Base-by-base conservation (phyloP, 768 basidiomycete genomes). In the Calvatia gigantea region DNA sequence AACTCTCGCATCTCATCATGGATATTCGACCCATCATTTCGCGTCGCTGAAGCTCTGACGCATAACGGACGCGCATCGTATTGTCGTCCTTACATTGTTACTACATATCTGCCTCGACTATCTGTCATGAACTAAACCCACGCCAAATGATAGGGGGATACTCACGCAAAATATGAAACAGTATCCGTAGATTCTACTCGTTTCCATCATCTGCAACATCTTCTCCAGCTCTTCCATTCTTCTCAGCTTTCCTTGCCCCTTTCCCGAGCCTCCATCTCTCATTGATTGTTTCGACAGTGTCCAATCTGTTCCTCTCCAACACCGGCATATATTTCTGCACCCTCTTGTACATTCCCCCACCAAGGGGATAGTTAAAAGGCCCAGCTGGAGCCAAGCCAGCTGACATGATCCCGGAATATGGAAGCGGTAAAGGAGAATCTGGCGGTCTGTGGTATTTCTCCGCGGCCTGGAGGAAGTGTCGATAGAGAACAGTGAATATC, bases 261-360 rank as follows among this genome's bases (percentile, higher is more conserved):
- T 85, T 85, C 9, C 87, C 87, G 15, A 76, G 63, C 58, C 86
- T 76, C 89, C 90, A 98, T 51, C 87, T 79, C 63, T 84, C 84
- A 65, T 98, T 96, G 21, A 81, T 78, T 12, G 82, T 80, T 31
- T 90, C 87, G 0, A 88, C 84, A 6, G 77, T 76, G 55, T 91
- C 89, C 27, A 88, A 70, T 51, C 91, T 76, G 51, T 83, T 81
- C 57, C 94, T 76, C 54, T 75, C 60, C 48, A 94, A 63, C 29
- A 99, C 60, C 6, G 84, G 84, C 12, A 81, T 74, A 61, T 94
- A 95, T 60, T 81, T 85, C 6, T 71, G 71, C 2, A 75, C 76
- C 11, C 85, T 78, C 58, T 80, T 80, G 57, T 80, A 81, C 31
- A 77, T 80, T 4, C 90, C 89, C 0, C 86, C 91, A 2, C 93